Evolutionary conservation across 139 green algal species (phyloP).

Genomic region (Raphidocelis subcapitata): DNA sequence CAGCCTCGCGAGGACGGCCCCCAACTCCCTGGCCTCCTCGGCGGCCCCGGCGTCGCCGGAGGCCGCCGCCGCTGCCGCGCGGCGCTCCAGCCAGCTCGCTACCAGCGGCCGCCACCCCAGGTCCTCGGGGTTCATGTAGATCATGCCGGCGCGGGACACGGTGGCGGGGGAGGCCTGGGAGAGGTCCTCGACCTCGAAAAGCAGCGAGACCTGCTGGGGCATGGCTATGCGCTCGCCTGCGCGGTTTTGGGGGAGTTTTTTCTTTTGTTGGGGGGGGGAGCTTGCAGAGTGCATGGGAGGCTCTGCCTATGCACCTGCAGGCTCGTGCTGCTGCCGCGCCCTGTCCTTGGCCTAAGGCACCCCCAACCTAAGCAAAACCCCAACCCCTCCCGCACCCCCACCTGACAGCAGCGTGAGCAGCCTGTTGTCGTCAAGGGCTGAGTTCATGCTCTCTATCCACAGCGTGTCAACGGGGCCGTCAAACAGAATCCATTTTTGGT

Average conservation of each 20-base stretch:
- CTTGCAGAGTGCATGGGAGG: too few species aligned
- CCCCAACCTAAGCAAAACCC: too few species aligned
- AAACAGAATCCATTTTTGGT: constrained; percentile 95
- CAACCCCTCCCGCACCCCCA: too few species aligned
- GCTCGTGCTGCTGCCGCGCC: too few species aligned
- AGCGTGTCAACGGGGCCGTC: constrained; percentile 93
- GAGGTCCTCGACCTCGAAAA: constrained; percentile 83
- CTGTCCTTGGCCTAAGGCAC: too few species aligned
- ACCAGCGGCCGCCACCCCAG: constrained; percentile 88
- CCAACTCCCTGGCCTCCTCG: constrained; percentile 50
- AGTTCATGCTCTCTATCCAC: constrained; percentile 95
- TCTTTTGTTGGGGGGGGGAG: too few species aligned
- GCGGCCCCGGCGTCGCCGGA: not conserved
- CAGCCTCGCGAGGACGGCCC: constrained; percentile 70
- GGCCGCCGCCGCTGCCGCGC: constrained; percentile 45
- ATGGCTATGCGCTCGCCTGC: constrained; percentile 79
- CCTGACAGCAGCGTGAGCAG: constrained; percentile 93
- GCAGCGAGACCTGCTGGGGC: constrained; percentile 71
- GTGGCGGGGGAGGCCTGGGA: constrained; percentile 90
- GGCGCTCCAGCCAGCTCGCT: constrained; percentile 73
- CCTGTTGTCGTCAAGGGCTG: constrained; percentile 67
- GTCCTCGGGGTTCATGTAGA: constrained; percentile 86
- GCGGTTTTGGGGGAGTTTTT: too few species aligned
- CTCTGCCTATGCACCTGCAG: too few species aligned
- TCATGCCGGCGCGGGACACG: constrained; percentile 89